phyloP scores from a whole-genome alignment of 2,329 filamentous ascomycete species.

The Chaetomium sp. region DNA sequence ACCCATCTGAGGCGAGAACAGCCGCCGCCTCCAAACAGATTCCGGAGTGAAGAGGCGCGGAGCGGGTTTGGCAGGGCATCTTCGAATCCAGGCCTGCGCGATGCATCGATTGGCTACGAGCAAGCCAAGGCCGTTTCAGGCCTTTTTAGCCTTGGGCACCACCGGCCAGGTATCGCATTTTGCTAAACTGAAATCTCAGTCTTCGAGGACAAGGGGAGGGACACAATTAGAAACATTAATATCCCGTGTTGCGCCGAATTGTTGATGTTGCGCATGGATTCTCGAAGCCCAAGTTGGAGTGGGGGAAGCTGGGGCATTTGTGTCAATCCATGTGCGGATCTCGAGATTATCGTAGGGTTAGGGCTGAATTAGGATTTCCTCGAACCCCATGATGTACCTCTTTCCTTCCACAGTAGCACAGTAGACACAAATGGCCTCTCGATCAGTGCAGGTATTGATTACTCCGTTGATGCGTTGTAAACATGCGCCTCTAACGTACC shows the following conservation, averaged over 20 bases:
- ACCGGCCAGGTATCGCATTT: slow-evolving; percentile 3
- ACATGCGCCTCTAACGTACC: background rate
- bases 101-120: slow-evolving; percentile 36
- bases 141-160: slow-evolving; percentile 33
- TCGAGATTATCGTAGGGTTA: background rate
- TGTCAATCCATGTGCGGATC: too few relatives aligned
- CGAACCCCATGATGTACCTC: background rate
- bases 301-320: background rate
- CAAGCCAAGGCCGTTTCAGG: slow-evolving; percentile 36
- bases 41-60: slow-evolving; percentile 25
- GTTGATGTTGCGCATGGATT: slow-evolving; percentile 1
- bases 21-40: slow-evolving; percentile 20
- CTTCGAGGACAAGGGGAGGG: background rate
- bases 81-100: slow-evolving; percentile 29
- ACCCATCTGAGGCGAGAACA: slow-evolving; percentile 24
- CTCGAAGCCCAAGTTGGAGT: slow-evolving; percentile 4
- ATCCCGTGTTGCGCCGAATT: background rate
- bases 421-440: background rate
- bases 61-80: slow-evolving; percentile 23
- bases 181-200: background rate
- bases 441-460: background rate
- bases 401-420: background rate
- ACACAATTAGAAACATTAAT: slow-evolving; percentile 12
- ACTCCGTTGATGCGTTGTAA: background rate
- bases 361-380: background rate